Percentiles rank a stretch among this genome's conserved stretches.
Evolutionary conservation across 805 yeast species (phyloP).

Genomic region (Saccharomyces kudriavzevii): DNA sequence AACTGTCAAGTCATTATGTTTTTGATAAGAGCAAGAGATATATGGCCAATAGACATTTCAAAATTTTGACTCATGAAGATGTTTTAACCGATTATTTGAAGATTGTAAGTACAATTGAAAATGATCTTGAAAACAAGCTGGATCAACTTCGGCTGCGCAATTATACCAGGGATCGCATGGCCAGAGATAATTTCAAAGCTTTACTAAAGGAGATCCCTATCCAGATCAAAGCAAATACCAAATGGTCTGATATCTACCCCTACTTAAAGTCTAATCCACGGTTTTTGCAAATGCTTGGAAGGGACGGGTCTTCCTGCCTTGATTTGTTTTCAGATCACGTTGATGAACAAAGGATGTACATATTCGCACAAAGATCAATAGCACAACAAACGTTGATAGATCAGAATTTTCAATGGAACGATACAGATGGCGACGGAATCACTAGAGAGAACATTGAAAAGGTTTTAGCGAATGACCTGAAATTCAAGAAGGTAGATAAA

Average conservation of each 20-base stretch:
- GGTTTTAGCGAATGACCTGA: slow-evolving; percentile 14
- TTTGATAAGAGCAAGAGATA: slow-evolving; percentile 43
- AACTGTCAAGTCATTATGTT: slow-evolving; percentile 15
- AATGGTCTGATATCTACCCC: slow-evolving; percentile 51
- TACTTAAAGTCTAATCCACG: slow-evolving; percentile 45
- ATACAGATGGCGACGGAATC: slow-evolving; percentile 15
- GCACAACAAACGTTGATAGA: slow-evolving; percentile 44
- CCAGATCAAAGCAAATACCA: slow-evolving; percentile 42
- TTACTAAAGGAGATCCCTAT: slow-evolving; percentile 29
- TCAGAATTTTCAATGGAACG: slow-evolving; percentile 19
- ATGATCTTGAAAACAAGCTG: slow-evolving; percentile 19
- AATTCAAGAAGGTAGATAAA: slow-evolving; percentile 22
- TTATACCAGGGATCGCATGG: slow-evolving; percentile 52
- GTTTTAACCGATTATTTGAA: slow-evolving; percentile 38
- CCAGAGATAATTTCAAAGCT: slow-evolving; percentile 50
- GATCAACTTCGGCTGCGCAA: slow-evolving; percentile 32
- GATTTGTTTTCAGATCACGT: slow-evolving; percentile 71
- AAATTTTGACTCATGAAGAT: slow-evolving; percentile 48
- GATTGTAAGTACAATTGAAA: slow-evolving; percentile 24
- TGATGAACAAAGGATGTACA: slow-evolving; percentile 49
- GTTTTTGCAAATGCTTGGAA: slow-evolving; percentile 58
- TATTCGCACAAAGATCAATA: slow-evolving; percentile 53
- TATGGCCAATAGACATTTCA: slow-evolving; percentile 51
- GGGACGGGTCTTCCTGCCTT: slow-evolving; percentile 68
- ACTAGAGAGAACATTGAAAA: slow-evolving; percentile 13